phyloP scores from a whole-genome alignment of 805 yeast species.

The Pichia cabralensis region DNA sequence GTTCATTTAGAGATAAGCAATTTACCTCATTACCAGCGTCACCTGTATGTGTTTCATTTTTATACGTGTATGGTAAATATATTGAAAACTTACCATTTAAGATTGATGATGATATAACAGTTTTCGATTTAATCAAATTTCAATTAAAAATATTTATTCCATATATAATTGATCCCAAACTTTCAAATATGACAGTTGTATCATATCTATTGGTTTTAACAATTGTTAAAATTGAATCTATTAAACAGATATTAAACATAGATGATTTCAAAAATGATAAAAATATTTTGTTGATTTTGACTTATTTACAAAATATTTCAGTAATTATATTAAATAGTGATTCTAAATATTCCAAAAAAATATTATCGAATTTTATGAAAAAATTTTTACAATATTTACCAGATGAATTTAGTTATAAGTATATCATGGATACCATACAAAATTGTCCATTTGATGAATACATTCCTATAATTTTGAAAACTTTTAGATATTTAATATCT shows the following conservation, averaged over 20 bases:
- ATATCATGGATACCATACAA: slow-evolving; percentile 52
- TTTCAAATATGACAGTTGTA: slow-evolving; percentile 12
- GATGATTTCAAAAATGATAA: not conserved
- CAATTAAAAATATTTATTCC: slow-evolving; percentile 35
- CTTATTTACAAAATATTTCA: slow-evolving; percentile 19
- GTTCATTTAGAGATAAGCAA: slow-evolving; percentile 7
- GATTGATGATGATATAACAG: slow-evolving; percentile 5
- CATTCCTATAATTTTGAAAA: slow-evolving; percentile 50
- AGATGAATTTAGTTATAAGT: slow-evolving; percentile 47
- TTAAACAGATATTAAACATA: not conserved
- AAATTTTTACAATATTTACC: slow-evolving; percentile 50
- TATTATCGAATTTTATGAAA: slow-evolving; percentile 52
- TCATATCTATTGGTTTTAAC: slow-evolving; percentile 13
- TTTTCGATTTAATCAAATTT: slow-evolving; percentile 28
- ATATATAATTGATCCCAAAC: slow-evolving; percentile 17
- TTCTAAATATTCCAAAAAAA: slow-evolving; percentile 13
- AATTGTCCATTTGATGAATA: slow-evolving; percentile 47
- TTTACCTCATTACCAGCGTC: slow-evolving; percentile 12
- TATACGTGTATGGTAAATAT: slow-evolving; percentile 18
- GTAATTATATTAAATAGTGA: slow-evolving; percentile 12
- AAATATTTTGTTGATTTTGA: slow-evolving; percentile 8
- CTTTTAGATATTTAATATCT: slow-evolving; percentile 56
- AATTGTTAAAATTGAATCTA: not conserved
- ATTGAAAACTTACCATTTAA: slow-evolving; percentile 8
- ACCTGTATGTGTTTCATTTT: slow-evolving; percentile 4